Evolutionary conservation across 2,329 filamentous ascomycete genomes (phyloP), one percentile per base, ranked within the genome.

Genomic region (Parafenestella ontariensis): DNA sequence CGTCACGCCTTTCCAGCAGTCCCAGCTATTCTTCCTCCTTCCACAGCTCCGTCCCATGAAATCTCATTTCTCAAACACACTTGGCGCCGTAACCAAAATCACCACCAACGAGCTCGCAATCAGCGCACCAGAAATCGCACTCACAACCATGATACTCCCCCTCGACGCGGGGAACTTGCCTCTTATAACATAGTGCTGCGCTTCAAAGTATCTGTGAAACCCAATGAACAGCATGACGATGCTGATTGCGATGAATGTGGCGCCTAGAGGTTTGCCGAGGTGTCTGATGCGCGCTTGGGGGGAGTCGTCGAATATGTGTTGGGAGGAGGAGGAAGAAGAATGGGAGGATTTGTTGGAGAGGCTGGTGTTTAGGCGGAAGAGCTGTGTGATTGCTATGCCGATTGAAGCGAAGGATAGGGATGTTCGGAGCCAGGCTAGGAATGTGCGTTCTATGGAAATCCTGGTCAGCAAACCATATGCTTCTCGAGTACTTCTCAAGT

Each of bases 371-470:
- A 95, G 86, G 23, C 91, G 88, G 78, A 95, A 94, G 43, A 95
- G 85, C 73, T 95, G 91, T 1, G 91, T 94, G 36, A 95, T 85
- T 39, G 90, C 91, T 55, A 95, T 90, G 52, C 91, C 91, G 62
- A 95, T 94, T 29, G 85, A 89, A 10, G 90, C 89, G 69, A 95
- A 95, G 21, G 89, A 87, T 31, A 95, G 83, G 2, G 89, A 92
- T 2, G 91, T 95, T 47, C 91, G 85, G 39, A 95, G 83, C 91
- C 91, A 95, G 49, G 91, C 91, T 28, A 95, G 85, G 75, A 94
- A 95, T 0, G 91, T 95, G 18, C 91, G 85, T 76, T 95, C 91
- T 92, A 51, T 44, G 7, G 10, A 8, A 10, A 8, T 17, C n/a
- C 8, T 4, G 10, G 7, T 40, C 15, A 23, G 20, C 37, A 40